Base-by-base conservation (phyloP, 176 grass and related monocot genomes). In the Alloteropsis semialata region DNA sequence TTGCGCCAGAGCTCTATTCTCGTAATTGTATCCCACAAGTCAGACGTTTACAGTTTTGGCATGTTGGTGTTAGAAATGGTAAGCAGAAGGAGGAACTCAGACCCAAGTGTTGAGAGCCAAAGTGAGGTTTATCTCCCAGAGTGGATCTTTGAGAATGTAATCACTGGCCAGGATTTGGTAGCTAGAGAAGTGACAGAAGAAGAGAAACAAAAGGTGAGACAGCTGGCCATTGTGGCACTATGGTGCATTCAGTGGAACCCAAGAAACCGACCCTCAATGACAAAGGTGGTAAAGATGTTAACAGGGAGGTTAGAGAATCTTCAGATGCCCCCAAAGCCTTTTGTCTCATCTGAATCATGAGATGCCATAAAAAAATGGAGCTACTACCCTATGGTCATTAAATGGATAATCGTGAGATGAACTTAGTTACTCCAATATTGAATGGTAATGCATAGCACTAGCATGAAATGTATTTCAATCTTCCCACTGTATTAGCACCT, bases 221-320 rank as follows among this genome's bases (percentile, higher is more conserved):
- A 86, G 30, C 78, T 90, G 19, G 67, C 74, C 9, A 86, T 86
- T 14, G 84, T 90, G 24, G 83, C 84, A 55, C 76, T 90, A 51
- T 90, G 88, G 89, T 91, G 89, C 44, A 82, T 91, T 56, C 89
- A 91, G 11, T 91, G 89, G 89, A 88, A 87, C 63, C 85, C 85
- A 19, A 63, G 39, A 33, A 82, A 85, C 24, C 59, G 81, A 2
- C 89, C 85, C 3, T 58, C 89, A 28, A 91, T 91, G 85, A 77
- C 68, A n/a, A 84, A 65, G 62, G 85, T 88, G 24, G 69, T 88
- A 36, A 75, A 88, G n/a, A 91, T 91, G 89, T 27, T 88, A 19
- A 77, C 58, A 48, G 76, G 76, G 21, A 81, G 74, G 8, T 77
- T 85, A 65, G 69, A 92, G 45, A 72, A 56, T 59, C 68, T 92